phyloP scores from a whole-genome alignment of 129 eudicot species.

The Lactuca sativa region DNA sequence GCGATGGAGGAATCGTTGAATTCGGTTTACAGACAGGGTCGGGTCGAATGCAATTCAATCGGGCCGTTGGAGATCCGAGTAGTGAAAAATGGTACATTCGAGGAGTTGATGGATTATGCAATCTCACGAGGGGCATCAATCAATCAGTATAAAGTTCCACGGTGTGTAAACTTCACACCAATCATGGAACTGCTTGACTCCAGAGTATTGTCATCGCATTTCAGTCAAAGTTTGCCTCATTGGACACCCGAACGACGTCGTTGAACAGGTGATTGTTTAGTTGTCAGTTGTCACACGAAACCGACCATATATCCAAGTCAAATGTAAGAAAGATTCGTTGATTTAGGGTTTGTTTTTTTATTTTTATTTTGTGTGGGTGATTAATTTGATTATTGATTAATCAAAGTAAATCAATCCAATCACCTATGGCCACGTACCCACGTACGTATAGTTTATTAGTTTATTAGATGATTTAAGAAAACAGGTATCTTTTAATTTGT shows the following conservation, averaged over 20 bases:
- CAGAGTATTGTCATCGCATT: conserved; percentile 78
- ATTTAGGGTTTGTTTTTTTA: conserved; percentile 18
- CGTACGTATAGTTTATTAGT: conserved; percentile 11
- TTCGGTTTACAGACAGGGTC: conserved; percentile 92
- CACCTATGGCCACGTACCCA: conserved; percentile 10
- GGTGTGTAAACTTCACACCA: conserved; percentile 89
- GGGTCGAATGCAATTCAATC: conserved; percentile 80
- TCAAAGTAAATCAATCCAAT: background rate
- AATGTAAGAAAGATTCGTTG: conserved; percentile 45
- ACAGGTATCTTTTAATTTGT: conserved; percentile 22
- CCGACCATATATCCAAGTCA: conserved; percentile 38
- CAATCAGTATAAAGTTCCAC: conserved; percentile 87
- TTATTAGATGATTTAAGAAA: conserved; percentile 24
- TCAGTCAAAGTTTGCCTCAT: conserved; percentile 72
- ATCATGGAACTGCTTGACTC: conserved; percentile 91
- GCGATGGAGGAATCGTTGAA: conserved; percentile 83
- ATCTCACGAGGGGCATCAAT: conserved; percentile 92
- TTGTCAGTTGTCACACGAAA: conserved; percentile 27
- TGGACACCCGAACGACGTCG: conserved; percentile 91
- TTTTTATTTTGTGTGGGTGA: conserved; percentile 23
- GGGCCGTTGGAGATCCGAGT: conserved; percentile 90
- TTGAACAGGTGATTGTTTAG: conserved; percentile 41
- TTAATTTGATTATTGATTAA: conserved; percentile 22
- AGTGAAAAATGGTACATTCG: conserved; percentile 82
- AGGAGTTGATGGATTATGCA: conserved; percentile 92